Conservation (phyloP, 805 yeast genomes). For the Candida dajiaensis region DNA sequence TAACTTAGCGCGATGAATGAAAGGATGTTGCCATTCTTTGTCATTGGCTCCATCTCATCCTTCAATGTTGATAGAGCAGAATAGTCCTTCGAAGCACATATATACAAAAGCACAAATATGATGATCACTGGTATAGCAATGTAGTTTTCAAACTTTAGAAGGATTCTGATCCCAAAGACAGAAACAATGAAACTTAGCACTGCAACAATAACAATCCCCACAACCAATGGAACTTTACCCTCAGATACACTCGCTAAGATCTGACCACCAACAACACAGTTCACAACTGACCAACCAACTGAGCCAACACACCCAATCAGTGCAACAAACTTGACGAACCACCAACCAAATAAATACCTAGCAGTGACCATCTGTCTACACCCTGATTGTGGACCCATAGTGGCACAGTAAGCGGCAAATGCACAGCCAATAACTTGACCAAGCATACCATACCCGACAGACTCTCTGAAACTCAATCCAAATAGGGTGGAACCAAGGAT, state of each 20-base stretch:
- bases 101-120: constrained; percentile 63
- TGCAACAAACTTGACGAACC: constrained; percentile 72
- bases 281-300: constrained; percentile 87
- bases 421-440: constrained; percentile 66
- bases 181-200: constrained; percentile 60
- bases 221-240: constrained; percentile 60
- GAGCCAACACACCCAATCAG: constrained; percentile 69
- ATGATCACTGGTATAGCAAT: constrained; percentile 65
- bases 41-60: constrained; percentile 29
- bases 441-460: constrained; percentile 54
- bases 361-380: constrained; percentile 85
- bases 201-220: constrained; percentile 71
- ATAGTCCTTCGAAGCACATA: constrained; percentile 47
- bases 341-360: constrained; percentile 78
- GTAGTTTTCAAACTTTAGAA: constrained; percentile 60
- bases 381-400: constrained; percentile 89
- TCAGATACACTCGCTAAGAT: constrained; percentile 61
- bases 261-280: constrained; percentile 85
- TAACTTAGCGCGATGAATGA: constrained; percentile 69
- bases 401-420: constrained; percentile 76
- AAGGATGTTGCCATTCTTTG: constrained; percentile 59
- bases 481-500: constrained; percentile 70
- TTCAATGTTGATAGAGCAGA: constrained; percentile 24
- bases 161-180: constrained; percentile 70
- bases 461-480: constrained; percentile 60